Base-by-base conservation (phyloP, 768 basidiomycete genomes). In the Coprinopsis marcescibilis region DNA sequence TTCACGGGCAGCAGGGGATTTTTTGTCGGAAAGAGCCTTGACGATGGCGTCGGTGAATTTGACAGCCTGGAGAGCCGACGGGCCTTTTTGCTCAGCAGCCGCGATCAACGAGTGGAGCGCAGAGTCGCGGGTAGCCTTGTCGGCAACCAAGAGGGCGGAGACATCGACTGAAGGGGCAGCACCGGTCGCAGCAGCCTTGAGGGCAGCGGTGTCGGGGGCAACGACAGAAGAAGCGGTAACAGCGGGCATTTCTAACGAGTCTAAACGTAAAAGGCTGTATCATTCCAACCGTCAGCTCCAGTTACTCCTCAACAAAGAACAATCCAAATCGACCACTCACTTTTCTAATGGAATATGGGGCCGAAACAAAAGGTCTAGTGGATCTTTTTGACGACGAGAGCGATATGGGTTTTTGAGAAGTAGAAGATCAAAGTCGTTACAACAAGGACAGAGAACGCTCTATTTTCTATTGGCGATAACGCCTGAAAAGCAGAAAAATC, bases 11-110 rank as follows among this genome's bases (percentile, higher is more conserved):
- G 84, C 86, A 43, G 91, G 84, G 14, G 86, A 89, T 75, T 94
- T 96, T 81, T 97, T 98, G 82, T 96, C 91, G 67, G 73, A 75
- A 53, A 96, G 81, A 44, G 90, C 92, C 75, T 86, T 89, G 66
- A 89, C 58, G 53, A 80, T 66, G 57, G 89, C 85, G 45, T 83
- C 83, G 29, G 68, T 69, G 69, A 94, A 85, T 52, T 76, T 82
- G 52, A 79, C 69, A 52, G 81, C 72, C 50, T 75, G 71, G 61
- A 96, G 78, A 64, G 81, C 82, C 51, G 80, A 68, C 53, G 88
- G 85, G 62, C 92, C 91, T 48, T 88, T 79, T 70, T 89, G 89
- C 81, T 90, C 80, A 55, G 79, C 81, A 63, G 78, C 69, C 49
- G 83, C 77, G 54, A 80, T 85, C 55, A 97, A 73, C 29, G 76